Base-by-base conservation (phyloP, 768 basidiomycete genomes). In the Baorangia bicolor region DNA sequence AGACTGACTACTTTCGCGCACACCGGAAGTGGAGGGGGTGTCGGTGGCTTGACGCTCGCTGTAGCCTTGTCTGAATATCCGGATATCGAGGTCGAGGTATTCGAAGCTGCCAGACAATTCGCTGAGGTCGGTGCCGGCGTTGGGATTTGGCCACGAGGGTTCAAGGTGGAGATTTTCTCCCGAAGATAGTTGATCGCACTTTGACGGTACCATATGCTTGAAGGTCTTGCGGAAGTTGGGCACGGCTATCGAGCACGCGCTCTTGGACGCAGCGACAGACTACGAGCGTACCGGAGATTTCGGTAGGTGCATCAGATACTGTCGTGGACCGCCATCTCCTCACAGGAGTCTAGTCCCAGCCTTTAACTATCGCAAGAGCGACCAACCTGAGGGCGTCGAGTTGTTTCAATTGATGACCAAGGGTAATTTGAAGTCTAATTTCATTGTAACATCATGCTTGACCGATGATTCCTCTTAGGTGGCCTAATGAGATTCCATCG, bases 111-210 rank as follows among this genome's bases (percentile, higher is more conserved):
- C 28, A 62, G 65, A 38, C 68, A 77, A 49, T 75, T 85, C 40
- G 69, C 75, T 25, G 84, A 85, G 67, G 39, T 84, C 25, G 85
- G 85, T n/a, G 84, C 83, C 18, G 85, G 85, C n/a, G 75, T 86
- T 50, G 81, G 80, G 5, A 62, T 73, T 34, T 79, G 74, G 76
- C 72, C 70, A 16, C 69, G 78, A 18, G 58, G 21, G 37, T 48
- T 71, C 61, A 55, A 63, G 71, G 74, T 72, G 8, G 13, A 11
- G 0, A 5, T 14, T 34, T 38, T 25, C 16, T 25, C 21, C 16
- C 16, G 8, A 23, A 30, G 2, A 11, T 42, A 7, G 2, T 41
- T 8, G 14, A 41, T 9, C 27, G n/a, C 16, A 14, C 11, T 4
- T 12, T 45, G n/a, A 57, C 35, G 16, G 18, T 16, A 38, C 25